Conservation (phyloP, 2,329 filamentous ascomycete species). For the Talaromyces sp. region DNA sequence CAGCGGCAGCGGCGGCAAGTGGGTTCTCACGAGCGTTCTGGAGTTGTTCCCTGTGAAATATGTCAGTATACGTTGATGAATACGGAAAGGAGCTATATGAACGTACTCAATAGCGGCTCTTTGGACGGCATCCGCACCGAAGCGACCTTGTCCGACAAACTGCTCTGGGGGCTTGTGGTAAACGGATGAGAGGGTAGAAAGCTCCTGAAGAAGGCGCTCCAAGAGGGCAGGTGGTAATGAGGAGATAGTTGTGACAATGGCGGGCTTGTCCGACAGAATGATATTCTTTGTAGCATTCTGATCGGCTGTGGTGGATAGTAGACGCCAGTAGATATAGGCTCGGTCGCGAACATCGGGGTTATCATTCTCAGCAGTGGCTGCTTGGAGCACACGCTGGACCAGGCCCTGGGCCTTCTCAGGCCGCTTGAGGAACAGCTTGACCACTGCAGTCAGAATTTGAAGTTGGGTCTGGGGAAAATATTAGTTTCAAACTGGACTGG, state of each 20-base stretch:
- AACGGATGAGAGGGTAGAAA: conserved; percentile 93
- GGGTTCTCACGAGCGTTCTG: conserved; percentile 93
- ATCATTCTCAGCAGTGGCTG: conserved; percentile 90
- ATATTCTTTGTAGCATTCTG: conserved; percentile 90
- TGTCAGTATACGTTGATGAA: conserved; percentile 23
- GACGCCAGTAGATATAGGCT: conserved; percentile 97
- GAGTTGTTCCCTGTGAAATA: conserved; percentile 68
- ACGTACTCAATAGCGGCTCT: conserved; percentile 83
- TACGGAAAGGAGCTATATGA: background rate
- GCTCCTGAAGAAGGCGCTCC: conserved; percentile 85
- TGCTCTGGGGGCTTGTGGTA: conserved; percentile 98
- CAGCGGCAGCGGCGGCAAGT: conserved; percentile 79
- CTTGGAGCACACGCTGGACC: conserved; percentile 91
- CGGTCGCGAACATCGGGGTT: conserved; percentile 97
- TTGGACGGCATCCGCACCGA: conserved; percentile 91
- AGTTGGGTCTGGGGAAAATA: conserved; percentile 74
- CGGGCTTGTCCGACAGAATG: conserved; percentile 89
- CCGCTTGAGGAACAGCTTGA: conserved; percentile 97
- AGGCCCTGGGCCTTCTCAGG: conserved; percentile 87
- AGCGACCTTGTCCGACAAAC: conserved; percentile 95
- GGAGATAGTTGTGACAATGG: conserved; percentile 91
- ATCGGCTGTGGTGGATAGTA: conserved; percentile 79
- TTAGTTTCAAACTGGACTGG: background rate
- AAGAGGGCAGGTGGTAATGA: conserved; percentile 81
- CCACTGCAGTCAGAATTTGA: conserved; percentile 94